Percentiles rank a stretch among this genome's conserved stretches.
Evolutionary conservation across 495 filamentous ascomycete genomes (phyloP).

Genomic region (Apiosordaria backusii): DNA sequence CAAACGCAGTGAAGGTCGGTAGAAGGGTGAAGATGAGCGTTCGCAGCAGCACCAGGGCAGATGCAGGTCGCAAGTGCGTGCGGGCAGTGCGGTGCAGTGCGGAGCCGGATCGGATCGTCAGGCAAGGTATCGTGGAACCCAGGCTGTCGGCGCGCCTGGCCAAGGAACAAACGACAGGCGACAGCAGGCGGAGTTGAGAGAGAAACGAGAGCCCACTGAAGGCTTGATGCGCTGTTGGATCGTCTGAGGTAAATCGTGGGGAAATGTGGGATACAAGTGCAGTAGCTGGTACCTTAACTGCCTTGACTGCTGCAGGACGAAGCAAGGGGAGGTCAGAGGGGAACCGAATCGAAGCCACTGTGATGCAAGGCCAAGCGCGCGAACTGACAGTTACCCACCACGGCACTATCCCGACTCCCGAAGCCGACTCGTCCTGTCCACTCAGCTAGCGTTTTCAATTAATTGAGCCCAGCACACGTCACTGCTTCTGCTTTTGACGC

Average conservation of each 20-base stretch:
- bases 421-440: constrained; percentile 5
- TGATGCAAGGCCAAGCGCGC: constrained; percentile 10
- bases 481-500: constrained; percentile 7
- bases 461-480: constrained; percentile 18
- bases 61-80: constrained; percentile 1
- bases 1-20: background rate
- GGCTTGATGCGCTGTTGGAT: background rate
- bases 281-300: constrained; percentile 4
- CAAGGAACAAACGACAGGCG: background rate
- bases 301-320: constrained; percentile 6
- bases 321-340: constrained; percentile 11
- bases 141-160: background rate
- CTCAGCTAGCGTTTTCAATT: constrained; percentile 13
- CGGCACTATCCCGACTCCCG: constrained; percentile 11
- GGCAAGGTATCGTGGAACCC: constrained; percentile 1
- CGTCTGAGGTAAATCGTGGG: no score
- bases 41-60: background rate
- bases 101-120: constrained; percentile 17
- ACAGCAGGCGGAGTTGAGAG: background rate
- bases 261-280: background rate
- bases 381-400: constrained; percentile 15
- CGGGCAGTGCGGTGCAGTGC: constrained; percentile 2
- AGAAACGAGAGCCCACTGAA: background rate
- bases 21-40: background rate
- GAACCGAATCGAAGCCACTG: constrained; percentile 19